Percentiles rank a stretch among this genome's conserved stretches.
phyloP scores from a whole-genome alignment of 176 grass and related monocot species.

The barley (Hordeum vulgare) region MorexV3_pseudomolecules_assembly NC_058524.1:190775356-190775855 shows the following conservation, averaged over 20 bases:
- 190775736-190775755: conserved; percentile 81
- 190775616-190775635: conserved; percentile 44
- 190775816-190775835: too few species aligned
- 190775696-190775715: conserved; percentile 52
- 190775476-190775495: conserved; percentile 16
- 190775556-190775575: conserved; percentile 63
- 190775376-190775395: conserved; percentile 4
- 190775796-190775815: not conserved
- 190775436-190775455: conserved; percentile 88
- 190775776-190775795: conserved; percentile 14
- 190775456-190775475: conserved; percentile 48
- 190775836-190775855: too few species aligned
- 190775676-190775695: conserved; percentile 63
- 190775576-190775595: conserved; percentile 55
- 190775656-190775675: conserved; percentile 57
- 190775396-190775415: conserved; percentile 74
- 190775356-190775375: conserved; percentile 7
- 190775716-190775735: conserved; percentile 71
- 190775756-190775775: conserved; percentile 97
- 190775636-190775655: conserved; percentile 56
- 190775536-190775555: conserved; percentile 25
- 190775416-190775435: conserved; percentile 87
- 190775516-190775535: conserved; percentile 18
- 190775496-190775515: not conserved
- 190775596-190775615: conserved; percentile 77